A percentile compares a stretch with the other conserved stretches of the same genome.
These are phyloP conservation scores for Epithemia pelagica DNA, from an alignment of 108 stramenopile genomes.

Conservation along the genomic window DNA sequence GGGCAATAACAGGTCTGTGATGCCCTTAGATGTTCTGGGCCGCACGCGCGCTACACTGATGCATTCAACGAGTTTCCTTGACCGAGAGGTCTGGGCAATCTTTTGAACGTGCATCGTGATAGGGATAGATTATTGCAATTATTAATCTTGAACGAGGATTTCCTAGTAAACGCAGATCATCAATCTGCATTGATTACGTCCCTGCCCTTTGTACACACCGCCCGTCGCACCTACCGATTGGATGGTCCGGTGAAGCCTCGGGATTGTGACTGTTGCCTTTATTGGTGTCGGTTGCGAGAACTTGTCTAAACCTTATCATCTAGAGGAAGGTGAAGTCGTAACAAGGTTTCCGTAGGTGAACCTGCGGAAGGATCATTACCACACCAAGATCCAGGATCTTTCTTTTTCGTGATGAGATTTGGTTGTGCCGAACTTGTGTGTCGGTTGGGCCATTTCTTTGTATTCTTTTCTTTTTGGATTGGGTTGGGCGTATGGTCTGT, in stretches of 20 bases:
- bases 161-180: too few relatives aligned
- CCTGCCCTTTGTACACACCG: constrained; percentile 91
- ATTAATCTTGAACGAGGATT: constrained; percentile 99
- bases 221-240: constrained; percentile 99
- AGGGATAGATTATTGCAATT: constrained; percentile 99
- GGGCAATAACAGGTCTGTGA: too few relatives aligned
- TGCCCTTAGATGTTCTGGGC: too few relatives aligned
- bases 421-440: too few relatives aligned
- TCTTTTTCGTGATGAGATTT: too few relatives aligned
- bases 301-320: constrained; percentile 89
- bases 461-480: too few relatives aligned
- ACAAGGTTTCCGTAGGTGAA: constrained; percentile 99
- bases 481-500: too few relatives aligned
- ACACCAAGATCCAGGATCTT: constrained; percentile 69
- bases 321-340: constrained; percentile 98
- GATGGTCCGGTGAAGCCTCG: constrained; percentile 95
- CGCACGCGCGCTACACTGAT: too few relatives aligned
- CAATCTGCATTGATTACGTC: too few relatives aligned
- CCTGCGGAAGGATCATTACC: constrained; percentile 98
- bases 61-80: too few relatives aligned
- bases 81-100: too few relatives aligned
- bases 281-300: constrained; percentile 64
- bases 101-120: constrained; percentile 98
- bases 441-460: too few relatives aligned
- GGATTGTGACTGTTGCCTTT: constrained; percentile 77